A percentile compares a stretch with the other conserved stretches of the same genome.
Conservation (phyloP, 2,329 filamentous ascomycete genomes). For the Eutypella sp. region DNA sequence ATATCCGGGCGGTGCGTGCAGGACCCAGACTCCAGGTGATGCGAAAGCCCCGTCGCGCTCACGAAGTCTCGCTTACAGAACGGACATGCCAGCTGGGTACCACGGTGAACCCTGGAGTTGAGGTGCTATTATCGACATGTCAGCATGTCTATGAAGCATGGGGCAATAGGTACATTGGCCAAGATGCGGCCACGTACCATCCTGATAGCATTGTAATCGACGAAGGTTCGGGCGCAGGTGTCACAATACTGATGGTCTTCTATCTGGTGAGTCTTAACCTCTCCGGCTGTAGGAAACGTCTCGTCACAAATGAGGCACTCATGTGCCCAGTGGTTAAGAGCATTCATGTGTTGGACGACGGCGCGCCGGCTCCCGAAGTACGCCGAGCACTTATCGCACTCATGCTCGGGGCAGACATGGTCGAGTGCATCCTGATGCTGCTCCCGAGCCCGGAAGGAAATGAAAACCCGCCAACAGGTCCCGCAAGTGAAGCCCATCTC, state of each 20-base stretch:
- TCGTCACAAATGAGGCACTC: slow-evolving; percentile 25
- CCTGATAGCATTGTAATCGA: slow-evolving; percentile 23
- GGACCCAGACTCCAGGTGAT: slow-evolving; percentile 52
- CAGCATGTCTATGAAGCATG: not conserved
- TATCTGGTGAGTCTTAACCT: slow-evolving; percentile 22
- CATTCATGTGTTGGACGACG: slow-evolving; percentile 25
- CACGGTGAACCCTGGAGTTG: slow-evolving; percentile 46
- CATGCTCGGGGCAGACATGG: slow-evolving; percentile 8
- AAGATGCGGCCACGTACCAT: slow-evolving; percentile 22
- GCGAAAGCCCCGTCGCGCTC: slow-evolving; percentile 47
- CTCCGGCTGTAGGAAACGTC: slow-evolving; percentile 10
- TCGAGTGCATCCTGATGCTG: slow-evolving; percentile 11
- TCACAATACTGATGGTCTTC: slow-evolving; percentile 27
- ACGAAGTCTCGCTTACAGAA: slow-evolving; percentile 45
- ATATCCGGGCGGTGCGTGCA: slow-evolving; percentile 42
- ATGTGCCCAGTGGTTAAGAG: slow-evolving; percentile 21
- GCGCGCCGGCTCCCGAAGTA: slow-evolving; percentile 9
- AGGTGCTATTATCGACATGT: slow-evolving; percentile 41
- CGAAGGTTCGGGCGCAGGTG: slow-evolving; percentile 29
- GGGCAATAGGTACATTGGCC: not conserved
- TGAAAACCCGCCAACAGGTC: not conserved
- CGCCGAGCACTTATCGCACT: slow-evolving; percentile 14
- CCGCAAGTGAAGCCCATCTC: not conserved
- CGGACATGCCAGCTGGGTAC: slow-evolving; percentile 42
- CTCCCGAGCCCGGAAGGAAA: slow-evolving; percentile 3